These are phyloP conservation scores for Hyaloscypha bicolor DNA, from an alignment of 495 filamentous ascomycete genomes.

Conservation along the genomic window DNA sequence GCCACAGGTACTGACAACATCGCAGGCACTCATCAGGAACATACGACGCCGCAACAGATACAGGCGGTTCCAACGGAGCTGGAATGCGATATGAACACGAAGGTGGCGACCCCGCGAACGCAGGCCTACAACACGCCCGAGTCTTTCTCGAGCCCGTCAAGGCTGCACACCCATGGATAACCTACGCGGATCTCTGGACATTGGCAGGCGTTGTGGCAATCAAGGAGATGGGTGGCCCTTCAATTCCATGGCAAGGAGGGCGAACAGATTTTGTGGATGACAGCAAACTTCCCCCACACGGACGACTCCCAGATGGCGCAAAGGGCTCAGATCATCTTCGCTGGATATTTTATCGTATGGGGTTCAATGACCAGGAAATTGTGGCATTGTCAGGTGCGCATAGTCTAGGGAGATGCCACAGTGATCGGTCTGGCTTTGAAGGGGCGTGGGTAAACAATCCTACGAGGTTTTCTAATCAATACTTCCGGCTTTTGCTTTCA, in stretches of 20 bases:
- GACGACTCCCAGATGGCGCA: constrained; percentile 60
- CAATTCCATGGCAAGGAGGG: constrained; percentile 55
- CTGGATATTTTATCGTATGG: constrained; percentile 63
- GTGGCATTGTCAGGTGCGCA: constrained; percentile 64
- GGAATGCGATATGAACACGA: constrained; percentile 67
- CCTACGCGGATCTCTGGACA: constrained; percentile 66
- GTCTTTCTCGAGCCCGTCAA: constrained; percentile 65
- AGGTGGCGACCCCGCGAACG: constrained; percentile 65
- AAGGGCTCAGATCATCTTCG: constrained; percentile 61
- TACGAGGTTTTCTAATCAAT: constrained; percentile 65
- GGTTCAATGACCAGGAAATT: constrained; percentile 67
- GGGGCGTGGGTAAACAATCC: constrained; percentile 67
- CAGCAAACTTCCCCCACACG: constrained; percentile 56
- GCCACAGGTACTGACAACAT: constrained; percentile 22
- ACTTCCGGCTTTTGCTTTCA: constrained; percentile 57
- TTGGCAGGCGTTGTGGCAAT: constrained; percentile 61
- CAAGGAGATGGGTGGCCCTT: constrained; percentile 59
- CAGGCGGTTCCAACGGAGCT: constrained; percentile 64
- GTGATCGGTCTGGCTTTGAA: constrained; percentile 61
- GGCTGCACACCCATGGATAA: constrained; percentile 60
- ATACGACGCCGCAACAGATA: constrained; percentile 59
- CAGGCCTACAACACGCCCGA: constrained; percentile 63
- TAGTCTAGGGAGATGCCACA: constrained; percentile 62
- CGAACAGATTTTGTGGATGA: constrained; percentile 62
- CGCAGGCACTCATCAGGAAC: constrained; percentile 61